These are phyloP conservation scores for Xylaria sp. DNA, from an alignment of 2,329 filamentous ascomycete genomes.

Conservation along the genomic window DNA sequence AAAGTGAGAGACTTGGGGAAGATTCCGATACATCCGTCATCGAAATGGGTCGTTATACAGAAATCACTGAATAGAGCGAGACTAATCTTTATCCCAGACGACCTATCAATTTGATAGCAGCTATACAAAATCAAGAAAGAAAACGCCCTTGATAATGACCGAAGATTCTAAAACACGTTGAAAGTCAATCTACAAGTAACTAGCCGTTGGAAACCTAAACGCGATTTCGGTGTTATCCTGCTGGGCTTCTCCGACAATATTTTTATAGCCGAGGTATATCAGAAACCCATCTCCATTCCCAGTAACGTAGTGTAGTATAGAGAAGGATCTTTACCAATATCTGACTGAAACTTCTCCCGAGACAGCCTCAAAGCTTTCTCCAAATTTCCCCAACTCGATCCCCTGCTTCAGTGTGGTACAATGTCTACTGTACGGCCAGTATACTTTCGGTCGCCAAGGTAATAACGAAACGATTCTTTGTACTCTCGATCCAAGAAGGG, in stretches of 20 bases:
- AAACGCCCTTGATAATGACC: background rate
- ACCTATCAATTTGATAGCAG: background rate
- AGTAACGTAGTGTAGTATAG: background rate
- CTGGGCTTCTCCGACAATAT: conserved; percentile 11
- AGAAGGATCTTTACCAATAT: conserved; percentile 18
- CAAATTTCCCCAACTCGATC: conserved; percentile 37
- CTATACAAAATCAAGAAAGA: too few relatives aligned
- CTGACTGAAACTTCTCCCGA: conserved; percentile 19
- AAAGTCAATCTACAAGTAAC: background rate
- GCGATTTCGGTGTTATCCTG: background rate
- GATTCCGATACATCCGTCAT: background rate
- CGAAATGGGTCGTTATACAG: background rate
- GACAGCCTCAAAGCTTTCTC: conserved; percentile 29
- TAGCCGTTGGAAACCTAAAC: background rate
- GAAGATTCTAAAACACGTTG: background rate
- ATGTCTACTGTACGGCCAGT: background rate
- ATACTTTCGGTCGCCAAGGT: background rate
- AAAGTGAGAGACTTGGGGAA: background rate
- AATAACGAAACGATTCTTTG: background rate
- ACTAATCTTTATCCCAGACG: background rate
- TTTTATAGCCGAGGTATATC: conserved; percentile 26
- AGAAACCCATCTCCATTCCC: conserved; percentile 2
- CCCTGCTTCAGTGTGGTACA: conserved; percentile 4
- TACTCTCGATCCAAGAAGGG: background rate
- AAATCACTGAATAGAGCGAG: background rate